Evolutionary conservation across 2,329 filamentous ascomycete genomes (phyloP), one percentile per base, ranked within the genome.

Genomic region (Nemania sp.): DNA sequence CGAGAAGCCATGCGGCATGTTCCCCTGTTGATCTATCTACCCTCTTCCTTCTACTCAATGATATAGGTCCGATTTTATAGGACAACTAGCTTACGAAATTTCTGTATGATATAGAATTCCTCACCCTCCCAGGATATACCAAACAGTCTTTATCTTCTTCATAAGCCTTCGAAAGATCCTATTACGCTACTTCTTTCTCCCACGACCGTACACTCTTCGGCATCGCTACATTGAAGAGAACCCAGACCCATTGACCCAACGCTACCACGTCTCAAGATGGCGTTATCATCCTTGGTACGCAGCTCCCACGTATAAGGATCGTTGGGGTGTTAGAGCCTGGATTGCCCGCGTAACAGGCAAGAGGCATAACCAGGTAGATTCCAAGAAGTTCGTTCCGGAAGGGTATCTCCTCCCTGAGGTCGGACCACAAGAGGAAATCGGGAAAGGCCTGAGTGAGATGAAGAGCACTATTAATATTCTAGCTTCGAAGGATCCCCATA

Each of bases 281-380:
- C 56, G 27, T 51, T 49, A 20, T n/a, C 45, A 51, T n/a, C 45
- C 56, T 2, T 59, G 45, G 56, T 59, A 59, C 18, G 54, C 35
- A 2, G 5, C 35, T 11, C 22, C 54, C 18, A 26, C 35, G 13
- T 35, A 13, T 5, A 35, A 24, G 24, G 26, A 47, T 38, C 45
- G 56, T 10, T 59, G 56, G 56, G 54, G 56, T 26, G 6, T 7
- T 3, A 35, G 11, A 24, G 43, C 43, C 3, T 59, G 27, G 56
- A 35, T 51, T 24, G 2, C 45, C 27, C 49, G 56, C 43, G n/a
- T 38, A 24, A 38, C 11, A 51, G 56, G 56, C 2, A 38, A 38
- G 15, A 20, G 8, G 7, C n/a, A 24, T 11, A 27, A 5, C 29
- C 20, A 5, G 41, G 11, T 49, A 35, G 13, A 22, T 2, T 11